A percentile compares a stretch with the other conserved stretches of the same genome.
Evolutionary conservation across 2,329 filamentous ascomycete species (phyloP).

Genomic region (Aspergillus sp.): DNA sequence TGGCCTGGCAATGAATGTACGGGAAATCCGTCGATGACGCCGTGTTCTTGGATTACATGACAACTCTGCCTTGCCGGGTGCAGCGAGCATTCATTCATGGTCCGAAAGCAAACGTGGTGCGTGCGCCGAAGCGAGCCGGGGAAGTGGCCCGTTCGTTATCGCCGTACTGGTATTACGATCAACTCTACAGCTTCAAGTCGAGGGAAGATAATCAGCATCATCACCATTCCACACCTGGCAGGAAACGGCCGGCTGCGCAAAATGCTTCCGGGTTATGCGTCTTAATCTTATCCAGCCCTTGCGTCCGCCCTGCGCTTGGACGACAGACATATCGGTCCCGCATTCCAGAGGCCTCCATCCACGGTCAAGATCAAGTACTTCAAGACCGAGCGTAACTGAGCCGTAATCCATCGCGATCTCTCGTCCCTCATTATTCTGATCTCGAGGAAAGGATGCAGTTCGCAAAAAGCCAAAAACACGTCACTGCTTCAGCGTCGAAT

Average conservation of each 20-base stretch:
- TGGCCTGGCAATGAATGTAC: not conserved
- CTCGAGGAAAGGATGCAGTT: not conserved
- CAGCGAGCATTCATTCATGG: constrained; percentile 8
- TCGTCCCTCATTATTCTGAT: not conserved
- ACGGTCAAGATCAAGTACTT: not conserved
- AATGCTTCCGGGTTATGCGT: not conserved
- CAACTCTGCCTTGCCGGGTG: constrained; percentile 8
- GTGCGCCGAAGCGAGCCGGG: constrained; percentile 9
- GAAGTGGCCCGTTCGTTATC: constrained; percentile 5
- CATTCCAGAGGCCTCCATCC: not conserved
- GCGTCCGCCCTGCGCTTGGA: not conserved
- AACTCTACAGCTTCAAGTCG: not conserved
- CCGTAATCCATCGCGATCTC: not conserved
- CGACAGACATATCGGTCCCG: not conserved
- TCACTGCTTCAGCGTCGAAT: constrained; percentile 9
- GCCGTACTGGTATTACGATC: constrained; percentile 1
- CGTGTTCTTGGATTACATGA: not conserved
- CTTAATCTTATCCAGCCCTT: not conserved
- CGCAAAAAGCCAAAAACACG: not conserved
- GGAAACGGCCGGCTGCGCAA: not conserved
- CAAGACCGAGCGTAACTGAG: not conserved
- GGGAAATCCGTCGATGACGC: not conserved
- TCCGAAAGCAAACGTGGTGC: constrained; percentile 20
- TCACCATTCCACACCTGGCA: too few relatives aligned
- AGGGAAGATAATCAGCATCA: too few relatives aligned